phyloP scores from a whole-genome alignment of 2,329 filamentous ascomycete genomes.

The Cladophialophora chaetospira region DNA sequence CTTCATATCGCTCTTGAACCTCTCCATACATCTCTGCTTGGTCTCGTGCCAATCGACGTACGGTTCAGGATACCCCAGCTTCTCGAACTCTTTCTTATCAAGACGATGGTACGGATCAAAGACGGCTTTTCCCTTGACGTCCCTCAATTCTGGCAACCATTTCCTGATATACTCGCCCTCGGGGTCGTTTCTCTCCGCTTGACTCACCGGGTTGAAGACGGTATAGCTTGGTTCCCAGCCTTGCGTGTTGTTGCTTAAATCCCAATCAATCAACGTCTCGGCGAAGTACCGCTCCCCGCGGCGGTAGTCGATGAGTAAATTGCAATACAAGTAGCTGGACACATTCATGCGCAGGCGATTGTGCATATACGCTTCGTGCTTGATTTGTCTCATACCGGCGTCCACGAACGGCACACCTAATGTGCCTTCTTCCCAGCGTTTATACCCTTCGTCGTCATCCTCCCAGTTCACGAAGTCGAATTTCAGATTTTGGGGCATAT shows the following conservation, averaged over 20 bases:
- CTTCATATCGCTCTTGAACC: slow-evolving; percentile 63
- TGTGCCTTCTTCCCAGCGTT: slow-evolving; percentile 51
- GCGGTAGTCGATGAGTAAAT: slow-evolving; percentile 54
- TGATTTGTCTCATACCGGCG: slow-evolving; percentile 55
- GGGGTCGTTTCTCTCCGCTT: slow-evolving; percentile 77
- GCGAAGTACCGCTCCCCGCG: slow-evolving; percentile 55
- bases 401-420: slow-evolving; percentile 55
- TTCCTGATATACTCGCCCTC: slow-evolving; percentile 70
- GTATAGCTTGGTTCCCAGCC: slow-evolving; percentile 56
- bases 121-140: slow-evolving; percentile 57
- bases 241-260: slow-evolving; percentile 54
- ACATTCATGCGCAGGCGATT: slow-evolving; percentile 56
- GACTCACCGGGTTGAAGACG: slow-evolving; percentile 74
- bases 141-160: slow-evolving; percentile 71
- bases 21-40: slow-evolving; percentile 63
- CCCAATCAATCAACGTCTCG: slow-evolving; percentile 45
- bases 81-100: slow-evolving; percentile 53
- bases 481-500: slow-evolving; percentile 54
- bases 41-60: slow-evolving; percentile 70
- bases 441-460: slow-evolving; percentile 52
- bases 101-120: slow-evolving; percentile 51
- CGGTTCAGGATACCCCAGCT: slow-evolving; percentile 66
- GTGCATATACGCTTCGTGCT: slow-evolving; percentile 55
- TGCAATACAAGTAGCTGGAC: slow-evolving; percentile 50
- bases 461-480: slow-evolving; percentile 56